These are phyloP conservation scores for Ogataea thermomethanolica DNA, from an alignment of 805 yeast genomes.

Conservation along the genomic window DNA sequence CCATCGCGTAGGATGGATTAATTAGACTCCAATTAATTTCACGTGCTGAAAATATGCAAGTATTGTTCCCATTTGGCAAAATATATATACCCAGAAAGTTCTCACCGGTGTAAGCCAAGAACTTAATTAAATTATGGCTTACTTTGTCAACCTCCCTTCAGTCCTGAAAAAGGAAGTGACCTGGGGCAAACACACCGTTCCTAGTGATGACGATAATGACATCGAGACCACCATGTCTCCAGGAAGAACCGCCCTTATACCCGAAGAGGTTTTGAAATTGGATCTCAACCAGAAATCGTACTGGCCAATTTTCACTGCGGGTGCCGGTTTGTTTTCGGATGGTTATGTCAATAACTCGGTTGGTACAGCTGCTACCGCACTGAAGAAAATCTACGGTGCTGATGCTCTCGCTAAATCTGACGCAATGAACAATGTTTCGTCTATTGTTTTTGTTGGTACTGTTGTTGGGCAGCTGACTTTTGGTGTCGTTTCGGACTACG, in stretches of 20 bases:
- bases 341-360: slow-evolving; percentile 89
- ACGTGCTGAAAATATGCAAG: slow-evolving; percentile 3
- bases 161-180: slow-evolving; percentile 26
- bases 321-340: slow-evolving; percentile 91
- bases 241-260: slow-evolving; percentile 20
- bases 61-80: not conserved
- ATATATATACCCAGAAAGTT: slow-evolving; percentile 1
- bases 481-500: slow-evolving; percentile 77
- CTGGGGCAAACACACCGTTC: slow-evolving; percentile 23
- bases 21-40: not conserved
- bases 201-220: slow-evolving; percentile 16
- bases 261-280: slow-evolving; percentile 27
- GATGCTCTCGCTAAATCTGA: slow-evolving; percentile 52
- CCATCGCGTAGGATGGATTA: no score
- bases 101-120: not conserved
- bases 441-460: slow-evolving; percentile 90
- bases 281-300: slow-evolving; percentile 23
- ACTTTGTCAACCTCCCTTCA: slow-evolving; percentile 10
- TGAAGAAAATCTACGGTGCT: slow-evolving; percentile 60
- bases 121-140: slow-evolving; percentile 4
- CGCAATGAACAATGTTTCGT: slow-evolving; percentile 76
- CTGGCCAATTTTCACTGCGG: slow-evolving; percentile 78
- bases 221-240: slow-evolving; percentile 19
- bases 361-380: slow-evolving; percentile 70
- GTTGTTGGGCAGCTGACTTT: slow-evolving; percentile 81